Conservation (phyloP, 2,329 filamentous ascomycete genomes). For the Fusarium sp. region DNA sequence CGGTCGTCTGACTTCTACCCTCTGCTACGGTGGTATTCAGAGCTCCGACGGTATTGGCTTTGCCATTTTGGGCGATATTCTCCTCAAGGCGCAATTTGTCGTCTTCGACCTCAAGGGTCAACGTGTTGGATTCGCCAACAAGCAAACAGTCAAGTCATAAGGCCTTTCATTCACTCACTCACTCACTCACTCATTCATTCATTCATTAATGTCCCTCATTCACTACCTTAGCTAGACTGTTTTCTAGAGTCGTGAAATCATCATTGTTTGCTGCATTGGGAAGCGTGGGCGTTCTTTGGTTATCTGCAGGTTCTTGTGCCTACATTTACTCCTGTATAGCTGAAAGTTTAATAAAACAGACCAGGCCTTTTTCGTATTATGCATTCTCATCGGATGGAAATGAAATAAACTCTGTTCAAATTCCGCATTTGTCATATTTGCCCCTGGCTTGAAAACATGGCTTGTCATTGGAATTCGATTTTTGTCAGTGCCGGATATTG, state of each 20-base stretch:
- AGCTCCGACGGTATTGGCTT: constrained; percentile 53
- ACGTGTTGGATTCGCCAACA: constrained; percentile 56
- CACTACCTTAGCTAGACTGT: neutral
- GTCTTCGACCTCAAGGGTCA: constrained; percentile 54
- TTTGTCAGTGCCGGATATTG: neutral
- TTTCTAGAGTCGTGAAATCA: constrained; percentile 1
- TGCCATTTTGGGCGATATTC: constrained; percentile 56
- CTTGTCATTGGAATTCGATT: constrained; percentile 8
- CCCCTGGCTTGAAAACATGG: neutral
- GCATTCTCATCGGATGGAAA: neutral
- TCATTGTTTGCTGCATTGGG: constrained; percentile 33
- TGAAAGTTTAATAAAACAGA: constrained; percentile 26
- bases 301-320: constrained; percentile 5
- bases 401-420: neutral
- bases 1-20: constrained; percentile 40
- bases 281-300: constrained; percentile 38
- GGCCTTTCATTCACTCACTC: neutral
- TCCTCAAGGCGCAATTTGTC: constrained; percentile 60
- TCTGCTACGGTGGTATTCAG: constrained; percentile 57
- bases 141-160: constrained; percentile 39
- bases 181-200: neutral
- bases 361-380: constrained; percentile 4
- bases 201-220: neutral
- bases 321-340: constrained; percentile 20
- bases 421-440: constrained; percentile 16